phyloP scores from a whole-genome alignment of 495 filamentous ascomycete species.

The Aspergillus carlsbadensis region DNA sequence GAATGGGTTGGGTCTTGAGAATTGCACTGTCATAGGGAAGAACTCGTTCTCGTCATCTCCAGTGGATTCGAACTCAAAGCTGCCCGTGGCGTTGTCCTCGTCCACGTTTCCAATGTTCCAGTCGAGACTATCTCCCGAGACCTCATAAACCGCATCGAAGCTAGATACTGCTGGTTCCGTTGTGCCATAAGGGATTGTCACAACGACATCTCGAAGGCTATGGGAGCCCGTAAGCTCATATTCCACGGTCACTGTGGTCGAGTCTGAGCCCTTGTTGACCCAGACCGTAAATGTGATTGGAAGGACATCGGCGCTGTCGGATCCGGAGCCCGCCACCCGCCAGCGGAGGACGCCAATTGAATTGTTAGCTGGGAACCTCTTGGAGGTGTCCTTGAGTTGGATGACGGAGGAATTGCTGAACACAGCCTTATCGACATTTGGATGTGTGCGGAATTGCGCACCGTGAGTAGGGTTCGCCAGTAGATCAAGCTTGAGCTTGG shows the following conservation, averaged over 20 bases:
- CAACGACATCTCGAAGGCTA: slow-evolving; percentile 75
- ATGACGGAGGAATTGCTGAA: slow-evolving; percentile 78
- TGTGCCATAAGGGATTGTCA: slow-evolving; percentile 79
- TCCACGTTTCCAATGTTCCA: slow-evolving; percentile 86
- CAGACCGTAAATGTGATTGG: slow-evolving; percentile 95
- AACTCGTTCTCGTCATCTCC: slow-evolving; percentile 83
- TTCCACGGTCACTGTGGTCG: slow-evolving; percentile 84
- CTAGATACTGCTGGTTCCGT: slow-evolving; percentile 85
- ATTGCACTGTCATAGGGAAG: slow-evolving; percentile 93
- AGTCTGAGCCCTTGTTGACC: slow-evolving; percentile 82
- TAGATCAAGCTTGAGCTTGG: slow-evolving; percentile 83
- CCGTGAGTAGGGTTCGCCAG: slow-evolving; percentile 69
- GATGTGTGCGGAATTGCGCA: slow-evolving; percentile 88
- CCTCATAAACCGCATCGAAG: slow-evolving; percentile 92
- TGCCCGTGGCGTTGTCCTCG: slow-evolving; percentile 74
- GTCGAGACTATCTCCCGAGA: slow-evolving; percentile 87
- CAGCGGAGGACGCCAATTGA: slow-evolving; percentile 85
- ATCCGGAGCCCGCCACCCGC: slow-evolving; percentile 70
- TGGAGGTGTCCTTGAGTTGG: slow-evolving; percentile 78
- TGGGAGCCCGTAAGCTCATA: slow-evolving; percentile 84
- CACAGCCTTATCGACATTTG: slow-evolving; percentile 84
- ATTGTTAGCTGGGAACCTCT: slow-evolving; percentile 89
- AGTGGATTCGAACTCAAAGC: slow-evolving; percentile 91
- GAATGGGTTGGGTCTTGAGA: slow-evolving; percentile 82
- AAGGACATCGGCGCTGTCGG: slow-evolving; percentile 68